phyloP scores from a whole-genome alignment of 2,329 filamentous ascomycete species.

The Penicillium sp. region DNA sequence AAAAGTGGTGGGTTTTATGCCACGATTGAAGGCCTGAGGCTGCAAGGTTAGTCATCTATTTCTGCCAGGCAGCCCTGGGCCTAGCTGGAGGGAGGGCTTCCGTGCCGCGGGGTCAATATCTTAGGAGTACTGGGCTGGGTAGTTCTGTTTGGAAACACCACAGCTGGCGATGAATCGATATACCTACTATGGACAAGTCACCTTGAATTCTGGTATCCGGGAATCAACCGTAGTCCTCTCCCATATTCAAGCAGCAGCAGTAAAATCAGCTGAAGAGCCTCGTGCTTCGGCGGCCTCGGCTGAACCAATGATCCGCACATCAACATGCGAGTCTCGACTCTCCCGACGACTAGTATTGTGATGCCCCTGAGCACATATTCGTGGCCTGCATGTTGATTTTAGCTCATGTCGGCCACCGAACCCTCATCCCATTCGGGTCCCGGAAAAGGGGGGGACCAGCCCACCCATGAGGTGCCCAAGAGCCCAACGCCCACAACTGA shows the following conservation, averaged over 20 bases:
- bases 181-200: no score
- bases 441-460: conserved; percentile 29
- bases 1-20: conserved; percentile 9
- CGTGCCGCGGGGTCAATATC: not conserved
- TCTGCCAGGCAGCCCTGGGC: no score
- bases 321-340: conserved; percentile 32
- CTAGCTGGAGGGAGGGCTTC: no score
- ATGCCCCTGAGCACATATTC: conserved; percentile 14
- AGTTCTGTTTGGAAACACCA: no score
- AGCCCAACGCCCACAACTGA: conserved; percentile 27
- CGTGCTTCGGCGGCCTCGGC: conserved; percentile 27
- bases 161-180: not conserved
- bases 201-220: no score
- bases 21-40: conserved; percentile 13
- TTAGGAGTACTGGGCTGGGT: not conserved
- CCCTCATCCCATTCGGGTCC: conserved; percentile 26
- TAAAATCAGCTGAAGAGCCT: not conserved
- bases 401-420: conserved; percentile 41
- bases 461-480: conserved; percentile 26
- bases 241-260: not conserved
- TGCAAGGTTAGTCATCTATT: conserved; percentile 18
- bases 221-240: not conserved
- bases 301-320: conserved; percentile 38
- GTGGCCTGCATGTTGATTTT: conserved; percentile 45
- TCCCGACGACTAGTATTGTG: conserved; percentile 10